Percentiles rank a stretch among this genome's conserved stretches.
Conservation (phyloP, 129 eudicot species). For the Calendula officinalis region DNA sequence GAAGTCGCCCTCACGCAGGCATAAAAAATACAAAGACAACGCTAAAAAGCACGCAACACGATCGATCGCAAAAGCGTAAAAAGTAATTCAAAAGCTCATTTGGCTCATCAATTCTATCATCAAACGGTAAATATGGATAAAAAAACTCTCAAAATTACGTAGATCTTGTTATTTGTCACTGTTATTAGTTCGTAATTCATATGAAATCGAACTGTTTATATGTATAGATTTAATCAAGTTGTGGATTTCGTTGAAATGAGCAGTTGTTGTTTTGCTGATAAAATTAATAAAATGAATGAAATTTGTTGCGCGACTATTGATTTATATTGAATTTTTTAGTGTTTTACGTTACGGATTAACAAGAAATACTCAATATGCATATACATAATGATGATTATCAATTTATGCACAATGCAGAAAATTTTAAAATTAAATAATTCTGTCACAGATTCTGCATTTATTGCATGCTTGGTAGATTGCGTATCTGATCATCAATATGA, state of each 20-base stretch:
- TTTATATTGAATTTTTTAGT: not conserved
- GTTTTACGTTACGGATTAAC: constrained; percentile 15
- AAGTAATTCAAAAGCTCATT: not conserved
- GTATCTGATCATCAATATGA: constrained; percentile 45
- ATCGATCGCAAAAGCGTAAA: not conserved
- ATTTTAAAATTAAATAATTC: not conserved
- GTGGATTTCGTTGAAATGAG: not conserved
- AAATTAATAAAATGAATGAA: not conserved
- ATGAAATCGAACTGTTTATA: not conserved
- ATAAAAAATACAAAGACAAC: not conserved
- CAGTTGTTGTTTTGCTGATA: not conserved
- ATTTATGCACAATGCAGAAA: not conserved
- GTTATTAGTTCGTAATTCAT: not conserved
- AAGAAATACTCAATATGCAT: too few species aligned
- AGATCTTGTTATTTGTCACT: not conserved
- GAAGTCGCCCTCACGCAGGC: not conserved
- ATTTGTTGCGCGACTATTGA: not conserved
- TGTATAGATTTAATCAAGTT: constrained; percentile 5
- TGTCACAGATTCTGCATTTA: constrained; percentile 32
- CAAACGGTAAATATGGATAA: not conserved
- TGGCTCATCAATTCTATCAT: not conserved
- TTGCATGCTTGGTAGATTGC: constrained; percentile 8
- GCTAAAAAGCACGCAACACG: not conserved
- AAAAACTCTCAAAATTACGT: not conserved
- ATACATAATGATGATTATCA: constrained; percentile 1